Evolutionary conservation across 306 rosid genomes (phyloP), one percentile per base, ranked within the genome.

Genomic region (Inga oerstediana): DNA sequence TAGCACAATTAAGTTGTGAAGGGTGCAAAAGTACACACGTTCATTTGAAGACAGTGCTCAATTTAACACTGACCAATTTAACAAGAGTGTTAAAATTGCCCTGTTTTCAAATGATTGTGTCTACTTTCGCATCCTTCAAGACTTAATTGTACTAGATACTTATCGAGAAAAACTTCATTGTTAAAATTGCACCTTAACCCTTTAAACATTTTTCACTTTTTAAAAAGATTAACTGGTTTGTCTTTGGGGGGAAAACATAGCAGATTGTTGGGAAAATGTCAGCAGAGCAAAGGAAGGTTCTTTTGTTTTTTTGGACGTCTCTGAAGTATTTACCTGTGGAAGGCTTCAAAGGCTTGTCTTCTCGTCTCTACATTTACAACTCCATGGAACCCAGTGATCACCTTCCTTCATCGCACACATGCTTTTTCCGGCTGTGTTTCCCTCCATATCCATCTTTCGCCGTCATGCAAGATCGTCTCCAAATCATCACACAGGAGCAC

Each of bases 271-370:
- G 86, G 75, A 87, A 75, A 65, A 92, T 95, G 99, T 82, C 98
- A 1, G 84, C 88, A 8, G 91, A 95, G 88, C 93, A 90, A 86
- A 92, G 88, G 84, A 89, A 87, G 89, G 84, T 84, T 84, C 98
- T 95, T 77, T 91, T 95, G 74, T 93, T 93, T 85, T 93, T 93
- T 76, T 93, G 99, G 99, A 95, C 97, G 11, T 92, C 99, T 9
- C 79, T 95, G 79, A 92, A 92, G 88, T 88, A 93, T 88, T 90
- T 93, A 81, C 99, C 99, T n/a, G 92, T 87, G 32, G 97, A 95
- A 86, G 98, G 98, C 51, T 95, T 95, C 82, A 74, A 54, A 67
- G 98, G 98, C 27, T 88, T 95, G 85, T 80, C 87, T 78, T 92
- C 97, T 14, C 87, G 85, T 86, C 92, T 93, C 58, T 83, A 73